Evolutionary conservation across 495 filamentous ascomycete genomes (phyloP), one percentile per base, ranked within the genome.

Genomic region (Usnea hakonensis): DNA sequence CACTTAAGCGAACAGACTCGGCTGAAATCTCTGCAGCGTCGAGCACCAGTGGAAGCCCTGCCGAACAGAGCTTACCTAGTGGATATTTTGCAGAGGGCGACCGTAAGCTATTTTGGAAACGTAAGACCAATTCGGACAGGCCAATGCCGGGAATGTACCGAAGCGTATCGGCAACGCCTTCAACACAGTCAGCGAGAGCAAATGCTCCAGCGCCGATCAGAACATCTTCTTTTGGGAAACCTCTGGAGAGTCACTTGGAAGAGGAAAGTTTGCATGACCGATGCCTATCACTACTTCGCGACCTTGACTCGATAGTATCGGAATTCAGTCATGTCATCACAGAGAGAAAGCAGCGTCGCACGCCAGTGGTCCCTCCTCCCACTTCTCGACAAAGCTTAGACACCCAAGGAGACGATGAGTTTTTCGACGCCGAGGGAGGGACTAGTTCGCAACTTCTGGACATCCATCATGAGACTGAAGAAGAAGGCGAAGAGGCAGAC

Each of bases 391-490:
- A 77, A 59, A 96, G 91, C 72, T 81, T 91, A 41, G 94, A 97
- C 67, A 92, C 90, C 11, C 81, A 86, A 55, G 66, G 64, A 16
- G 83, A 87, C 2, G 88, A 94, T 36, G 95, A 98, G 69, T 98
- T 96, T 74, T 98, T 95, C 65, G 94, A 98, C 70, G 94, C 94
- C 2, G 90, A 86, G 50, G 90, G 86, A 10, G 85, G 70, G 37
- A 79, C 80, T 32, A 73, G 75, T n/a, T 85, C 87, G 46, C 86
- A 87, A 60, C 77, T 97, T 2, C 77, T 95, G 67, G 85, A 84
- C 53, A 89, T 97, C 64, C 80, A 84, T 46, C 75, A 73, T 26
- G 83, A 86, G 58, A 84, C 80, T 50, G 82, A 81, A 28, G 78
- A 78, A 38, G 83, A 87, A 62, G 78, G 79, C 11, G 67, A 64